A percentile compares a stretch with the other conserved stretches of the same genome.
phyloP scores from a whole-genome alignment of 2,329 filamentous ascomycete genomes.

The Aureobasidium sp. region DNA sequence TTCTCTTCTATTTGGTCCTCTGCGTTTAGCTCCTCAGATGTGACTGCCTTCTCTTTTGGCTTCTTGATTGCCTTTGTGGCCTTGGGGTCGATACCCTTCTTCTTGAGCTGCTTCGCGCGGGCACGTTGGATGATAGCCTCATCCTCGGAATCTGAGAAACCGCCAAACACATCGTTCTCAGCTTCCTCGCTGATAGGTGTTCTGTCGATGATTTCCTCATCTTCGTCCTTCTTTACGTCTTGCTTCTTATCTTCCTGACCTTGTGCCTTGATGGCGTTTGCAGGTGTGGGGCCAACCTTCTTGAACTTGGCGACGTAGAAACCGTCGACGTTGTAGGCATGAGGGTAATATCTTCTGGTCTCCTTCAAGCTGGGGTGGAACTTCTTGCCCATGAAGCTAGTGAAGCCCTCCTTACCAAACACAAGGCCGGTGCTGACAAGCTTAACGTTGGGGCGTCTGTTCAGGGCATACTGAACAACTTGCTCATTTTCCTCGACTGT shows the following conservation, averaged over 20 bases:
- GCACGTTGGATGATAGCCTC: constrained; percentile 40
- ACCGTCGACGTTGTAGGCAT: constrained; percentile 90
- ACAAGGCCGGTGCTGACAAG: constrained; percentile 84
- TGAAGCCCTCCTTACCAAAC: constrained; percentile 91
- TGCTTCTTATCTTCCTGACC: constrained; percentile 27
- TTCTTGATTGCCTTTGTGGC: constrained; percentile 23
- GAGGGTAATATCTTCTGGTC: constrained; percentile 80
- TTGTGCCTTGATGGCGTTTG: constrained; percentile 44
- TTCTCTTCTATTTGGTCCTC: constrained; percentile 20
- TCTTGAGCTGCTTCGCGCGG: constrained; percentile 35
- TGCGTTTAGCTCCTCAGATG: not conserved
- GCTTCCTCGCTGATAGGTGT: constrained; percentile 52
- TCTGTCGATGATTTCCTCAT: constrained; percentile 54
- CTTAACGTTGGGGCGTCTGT: constrained; percentile 85
- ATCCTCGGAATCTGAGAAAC: constrained; percentile 46
- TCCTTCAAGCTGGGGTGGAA: constrained; percentile 81
- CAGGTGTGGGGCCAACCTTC: constrained; percentile 73
- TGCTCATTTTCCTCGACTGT: constrained; percentile 91
- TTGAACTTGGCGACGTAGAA: constrained; percentile 99
- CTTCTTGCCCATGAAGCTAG: constrained; percentile 79
- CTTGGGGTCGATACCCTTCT: constrained; percentile 44
- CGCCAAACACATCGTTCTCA: constrained; percentile 39
- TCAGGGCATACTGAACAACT: constrained; percentile 88
- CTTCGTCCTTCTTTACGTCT: constrained; percentile 21
- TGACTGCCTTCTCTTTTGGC: constrained; percentile 14